These are phyloP conservation scores for Rhodotorula sp. DNA, from an alignment of 1,284 basidiomycete species.

Conservation along the genomic window DNA sequence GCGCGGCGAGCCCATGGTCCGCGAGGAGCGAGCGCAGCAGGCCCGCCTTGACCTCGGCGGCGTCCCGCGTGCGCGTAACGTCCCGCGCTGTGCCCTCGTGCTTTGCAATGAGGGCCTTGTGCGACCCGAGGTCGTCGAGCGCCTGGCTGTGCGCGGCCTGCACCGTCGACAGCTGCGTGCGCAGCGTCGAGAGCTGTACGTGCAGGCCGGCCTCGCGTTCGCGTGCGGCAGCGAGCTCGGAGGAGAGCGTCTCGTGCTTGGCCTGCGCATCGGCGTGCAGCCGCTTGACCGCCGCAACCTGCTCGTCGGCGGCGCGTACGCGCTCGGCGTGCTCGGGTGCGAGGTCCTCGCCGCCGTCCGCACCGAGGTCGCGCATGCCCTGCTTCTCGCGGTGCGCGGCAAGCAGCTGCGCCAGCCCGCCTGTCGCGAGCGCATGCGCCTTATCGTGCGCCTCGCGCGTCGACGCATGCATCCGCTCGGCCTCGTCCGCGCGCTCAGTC, in stretches of 20 bases:
- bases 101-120: conserved; percentile 56
- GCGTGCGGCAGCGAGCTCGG: conserved; percentile 69
- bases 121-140: conserved; percentile 68
- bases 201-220: conserved; percentile 66
- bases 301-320: conserved; percentile 73
- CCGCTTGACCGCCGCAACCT: conserved; percentile 69
- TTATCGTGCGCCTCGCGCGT: conserved; percentile 84
- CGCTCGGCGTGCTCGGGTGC: conserved; percentile 13
- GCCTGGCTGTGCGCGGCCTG: conserved; percentile 74
- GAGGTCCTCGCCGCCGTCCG: neutral
- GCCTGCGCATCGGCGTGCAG: conserved; percentile 70
- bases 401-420: conserved; percentile 74
- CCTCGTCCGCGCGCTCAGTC: conserved; percentile 10
- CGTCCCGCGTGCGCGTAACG: conserved; percentile 67
- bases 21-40: conserved; percentile 84
- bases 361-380: neutral
- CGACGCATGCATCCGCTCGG: conserved; percentile 25
- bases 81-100: conserved; percentile 72
- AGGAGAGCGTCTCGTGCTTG: conserved; percentile 44
- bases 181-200: conserved; percentile 67
- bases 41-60: conserved; percentile 72
- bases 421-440: conserved; percentile 77
- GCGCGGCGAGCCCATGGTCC: conserved; percentile 79
- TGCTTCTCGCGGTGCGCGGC: conserved; percentile 4
- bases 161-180: conserved; percentile 75